These are phyloP conservation scores for Aspergillus bertholletiae DNA, from an alignment of 495 filamentous ascomycete species.

Conservation along the genomic window DNA sequence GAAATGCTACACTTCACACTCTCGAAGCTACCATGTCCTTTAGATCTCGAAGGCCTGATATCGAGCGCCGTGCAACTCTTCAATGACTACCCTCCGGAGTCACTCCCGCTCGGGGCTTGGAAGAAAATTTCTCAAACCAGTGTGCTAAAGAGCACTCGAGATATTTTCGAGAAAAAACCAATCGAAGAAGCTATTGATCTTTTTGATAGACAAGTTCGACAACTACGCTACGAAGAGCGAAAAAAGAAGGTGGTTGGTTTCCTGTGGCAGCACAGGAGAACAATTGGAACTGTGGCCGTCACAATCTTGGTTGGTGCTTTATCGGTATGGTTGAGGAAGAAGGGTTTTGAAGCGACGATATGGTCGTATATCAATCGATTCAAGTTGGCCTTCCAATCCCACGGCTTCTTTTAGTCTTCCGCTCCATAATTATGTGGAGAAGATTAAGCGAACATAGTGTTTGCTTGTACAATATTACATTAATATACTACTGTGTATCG, in stretches of 20 bases:
- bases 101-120: constrained; percentile 63
- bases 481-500: background rate
- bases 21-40: constrained; percentile 77
- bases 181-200: constrained; percentile 56
- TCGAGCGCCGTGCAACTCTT: constrained; percentile 58
- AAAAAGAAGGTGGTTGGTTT: constrained; percentile 48
- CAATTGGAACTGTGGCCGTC: constrained; percentile 54
- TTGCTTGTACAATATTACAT: background rate
- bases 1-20: constrained; percentile 91
- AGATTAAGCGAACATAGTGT: background rate
- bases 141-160: constrained; percentile 77
- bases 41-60: constrained; percentile 82
- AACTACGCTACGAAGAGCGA: constrained; percentile 61
- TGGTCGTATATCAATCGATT: constrained; percentile 33
- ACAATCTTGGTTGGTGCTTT: constrained; percentile 61
- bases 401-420: constrained; percentile 3
- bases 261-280: constrained; percentile 58
- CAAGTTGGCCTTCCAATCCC: constrained; percentile 21
- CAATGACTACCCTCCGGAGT: constrained; percentile 66
- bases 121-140: constrained; percentile 64
- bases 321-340: constrained; percentile 49
- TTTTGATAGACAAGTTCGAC: constrained; percentile 65
- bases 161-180: constrained; percentile 39
- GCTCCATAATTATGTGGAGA: background rate
- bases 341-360: constrained; percentile 39